A percentile compares a stretch with the other conserved stretches of the same genome.
phyloP scores from a whole-genome alignment of 2,329 filamentous ascomycete species.

The Cadophora sp. region DNA sequence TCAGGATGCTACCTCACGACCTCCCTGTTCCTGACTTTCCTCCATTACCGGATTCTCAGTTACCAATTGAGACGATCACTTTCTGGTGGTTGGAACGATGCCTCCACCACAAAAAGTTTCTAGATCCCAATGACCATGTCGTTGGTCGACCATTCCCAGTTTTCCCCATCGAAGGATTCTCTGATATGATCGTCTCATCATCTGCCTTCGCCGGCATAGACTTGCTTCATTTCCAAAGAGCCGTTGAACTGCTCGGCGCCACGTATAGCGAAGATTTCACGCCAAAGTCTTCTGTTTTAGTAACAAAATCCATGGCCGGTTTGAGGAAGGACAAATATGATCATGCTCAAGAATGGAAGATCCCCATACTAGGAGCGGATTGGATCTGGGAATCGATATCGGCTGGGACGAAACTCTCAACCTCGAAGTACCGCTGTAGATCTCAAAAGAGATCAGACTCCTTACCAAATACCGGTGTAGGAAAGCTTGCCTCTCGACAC shows the following conservation, averaged over 20 bases:
- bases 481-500: slow-evolving; percentile 11
- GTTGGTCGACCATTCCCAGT: slow-evolving; percentile 78
- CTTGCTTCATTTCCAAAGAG: slow-evolving; percentile 81
- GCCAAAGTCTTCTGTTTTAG: slow-evolving; percentile 72
- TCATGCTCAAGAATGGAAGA: slow-evolving; percentile 74
- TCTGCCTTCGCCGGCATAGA: slow-evolving; percentile 86
- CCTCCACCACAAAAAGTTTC: slow-evolving; percentile 75
- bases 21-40: slow-evolving; percentile 41
- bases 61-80: slow-evolving; percentile 65
- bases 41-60: slow-evolving; percentile 44
- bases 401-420: slow-evolving; percentile 57
- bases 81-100: slow-evolving; percentile 96
- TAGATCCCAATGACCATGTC: slow-evolving; percentile 72
- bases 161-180: slow-evolving; percentile 74
- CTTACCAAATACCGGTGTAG: slow-evolving; percentile 27
- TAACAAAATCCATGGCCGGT: slow-evolving; percentile 58
- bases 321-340: slow-evolving; percentile 78
- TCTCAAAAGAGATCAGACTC: slow-evolving; percentile 39
- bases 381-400: slow-evolving; percentile 88
- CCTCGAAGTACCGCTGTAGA: slow-evolving; percentile 52
- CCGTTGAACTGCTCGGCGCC: slow-evolving; percentile 78
- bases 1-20: slow-evolving; percentile 54
- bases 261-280: slow-evolving; percentile 81
- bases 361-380: slow-evolving; percentile 79
- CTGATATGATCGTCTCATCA: slow-evolving; percentile 75